These are phyloP conservation scores for Colletotrichum sp. DNA, from an alignment of 2,329 filamentous ascomycete genomes.

Conservation along the genomic window DNA sequence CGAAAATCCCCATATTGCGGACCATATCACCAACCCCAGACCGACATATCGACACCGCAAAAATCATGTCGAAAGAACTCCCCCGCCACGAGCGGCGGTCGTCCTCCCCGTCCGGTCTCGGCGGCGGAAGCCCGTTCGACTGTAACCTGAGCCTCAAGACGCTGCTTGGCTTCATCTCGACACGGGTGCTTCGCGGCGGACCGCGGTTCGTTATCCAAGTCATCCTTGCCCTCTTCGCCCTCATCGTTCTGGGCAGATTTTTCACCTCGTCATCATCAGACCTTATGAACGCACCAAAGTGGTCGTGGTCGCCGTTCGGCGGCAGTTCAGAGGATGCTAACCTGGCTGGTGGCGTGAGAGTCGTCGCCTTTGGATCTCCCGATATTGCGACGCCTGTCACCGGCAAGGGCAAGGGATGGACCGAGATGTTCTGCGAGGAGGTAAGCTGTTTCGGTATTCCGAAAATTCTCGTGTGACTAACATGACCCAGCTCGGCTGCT, in stretches of 20 bases:
- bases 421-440: slow-evolving; percentile 52
- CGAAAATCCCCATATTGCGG: neutral
- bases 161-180: slow-evolving; percentile 44
- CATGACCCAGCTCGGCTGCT: slow-evolving; percentile 48
- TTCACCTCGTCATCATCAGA: slow-evolving; percentile 19
- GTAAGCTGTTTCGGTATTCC: slow-evolving; percentile 30
- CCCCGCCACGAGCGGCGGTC: slow-evolving; percentile 11
- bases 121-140: neutral
- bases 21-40: neutral
- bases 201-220: slow-evolving; percentile 34
- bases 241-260: slow-evolving; percentile 32
- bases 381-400: slow-evolving; percentile 45
- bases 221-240: slow-evolving; percentile 15
- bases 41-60: neutral
- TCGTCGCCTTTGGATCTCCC: slow-evolving; percentile 56
- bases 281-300: neutral
- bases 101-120: neutral
- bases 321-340: neutral
- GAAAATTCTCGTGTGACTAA: neutral
- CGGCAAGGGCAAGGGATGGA: slow-evolving; percentile 43
- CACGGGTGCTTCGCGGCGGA: slow-evolving; percentile 41
- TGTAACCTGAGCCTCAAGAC: slow-evolving; percentile 27
- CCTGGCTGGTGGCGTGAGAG: slow-evolving; percentile 42
- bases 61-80: slow-evolving; percentile 6
- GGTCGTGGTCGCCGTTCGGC: slow-evolving; percentile 19